Percentiles rank a stretch among this genome's conserved stretches.
phyloP scores from a whole-genome alignment of 2,329 filamentous ascomycete genomes.

The Penicillium sp. region DNA sequence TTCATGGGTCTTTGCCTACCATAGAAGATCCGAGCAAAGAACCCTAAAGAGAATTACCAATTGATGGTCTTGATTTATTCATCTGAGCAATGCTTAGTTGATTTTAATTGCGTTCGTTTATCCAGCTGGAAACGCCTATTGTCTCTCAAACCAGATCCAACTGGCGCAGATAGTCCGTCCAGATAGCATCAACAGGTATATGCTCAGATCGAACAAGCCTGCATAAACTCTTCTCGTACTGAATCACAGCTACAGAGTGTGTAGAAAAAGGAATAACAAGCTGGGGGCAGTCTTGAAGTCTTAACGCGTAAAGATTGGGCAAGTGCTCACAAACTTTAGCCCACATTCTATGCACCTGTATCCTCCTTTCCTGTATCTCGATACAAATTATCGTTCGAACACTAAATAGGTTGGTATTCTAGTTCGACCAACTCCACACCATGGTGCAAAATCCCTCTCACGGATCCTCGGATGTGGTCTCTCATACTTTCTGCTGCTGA shows the following conservation, averaged over 20 bases:
- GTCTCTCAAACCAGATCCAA: not conserved
- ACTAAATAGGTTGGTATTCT: conserved; percentile 24
- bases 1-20: not conserved
- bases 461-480: conserved; percentile 13
- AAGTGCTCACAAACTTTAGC: not conserved
- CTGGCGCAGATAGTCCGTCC: not conserved
- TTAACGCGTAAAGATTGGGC: not conserved
- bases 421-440: conserved; percentile 23
- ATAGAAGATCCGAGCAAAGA: not conserved
- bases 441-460: conserved; percentile 21
- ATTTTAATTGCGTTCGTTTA: not conserved
- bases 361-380: not conserved
- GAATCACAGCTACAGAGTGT: no score
- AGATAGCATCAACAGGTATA: no score
- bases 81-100: not conserved
- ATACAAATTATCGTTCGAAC: not conserved
- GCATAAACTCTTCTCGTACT: no score
- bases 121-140: not conserved
- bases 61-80: not conserved
- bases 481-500: not conserved
- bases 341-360: not conserved
- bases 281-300: not conserved
- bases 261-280: no score
- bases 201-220: no score
- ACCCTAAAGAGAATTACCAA: not conserved